phyloP scores from a whole-genome alignment of 1,284 basidiomycete species.

The Meira nashicola region DNA sequence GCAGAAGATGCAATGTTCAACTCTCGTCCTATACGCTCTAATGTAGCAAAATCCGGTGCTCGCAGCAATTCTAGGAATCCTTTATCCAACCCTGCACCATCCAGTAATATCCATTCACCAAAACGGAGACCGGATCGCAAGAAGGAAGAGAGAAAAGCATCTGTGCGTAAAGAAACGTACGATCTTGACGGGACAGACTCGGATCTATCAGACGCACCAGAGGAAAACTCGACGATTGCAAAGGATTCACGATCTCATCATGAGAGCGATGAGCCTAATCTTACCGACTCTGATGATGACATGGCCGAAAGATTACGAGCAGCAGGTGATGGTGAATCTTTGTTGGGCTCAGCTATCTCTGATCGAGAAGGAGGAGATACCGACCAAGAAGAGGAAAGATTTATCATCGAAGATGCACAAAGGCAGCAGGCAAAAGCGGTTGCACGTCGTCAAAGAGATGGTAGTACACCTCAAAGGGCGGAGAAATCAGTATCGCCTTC shows the following conservation, averaged over 20 bases:
- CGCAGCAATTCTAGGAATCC: no score
- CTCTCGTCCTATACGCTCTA: no score
- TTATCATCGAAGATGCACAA: constrained; percentile 46
- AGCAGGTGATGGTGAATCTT: constrained; percentile 47
- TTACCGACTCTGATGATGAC: constrained; percentile 39
- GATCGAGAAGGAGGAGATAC: constrained; percentile 29
- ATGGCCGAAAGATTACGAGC: constrained; percentile 48
- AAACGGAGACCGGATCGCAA: constrained; percentile 27
- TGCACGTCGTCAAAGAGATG: constrained; percentile 19
- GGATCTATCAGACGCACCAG: constrained; percentile 14
- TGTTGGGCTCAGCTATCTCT: constrained; percentile 47
- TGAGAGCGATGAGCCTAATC: constrained; percentile 1
- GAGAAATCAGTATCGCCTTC: constrained; percentile 12
- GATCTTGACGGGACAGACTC: constrained; percentile 25
- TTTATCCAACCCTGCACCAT: no score
- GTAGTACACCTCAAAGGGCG: constrained; percentile 7
- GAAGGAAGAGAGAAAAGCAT: constrained; percentile 36
- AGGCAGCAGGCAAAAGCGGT: constrained; percentile 19
- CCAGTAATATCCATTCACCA: constrained; percentile 2
- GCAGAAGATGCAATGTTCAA: no score
- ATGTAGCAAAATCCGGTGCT: no score
- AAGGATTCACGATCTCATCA: neutral
- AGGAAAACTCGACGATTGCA: neutral
- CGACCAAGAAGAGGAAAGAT: constrained; percentile 45
- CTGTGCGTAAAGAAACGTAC: constrained; percentile 39